Percentiles rank a stretch among this genome's conserved stretches.
Conservation (phyloP, 2,329 filamentous ascomycete genomes). For the Penicillium sp. region DNA sequence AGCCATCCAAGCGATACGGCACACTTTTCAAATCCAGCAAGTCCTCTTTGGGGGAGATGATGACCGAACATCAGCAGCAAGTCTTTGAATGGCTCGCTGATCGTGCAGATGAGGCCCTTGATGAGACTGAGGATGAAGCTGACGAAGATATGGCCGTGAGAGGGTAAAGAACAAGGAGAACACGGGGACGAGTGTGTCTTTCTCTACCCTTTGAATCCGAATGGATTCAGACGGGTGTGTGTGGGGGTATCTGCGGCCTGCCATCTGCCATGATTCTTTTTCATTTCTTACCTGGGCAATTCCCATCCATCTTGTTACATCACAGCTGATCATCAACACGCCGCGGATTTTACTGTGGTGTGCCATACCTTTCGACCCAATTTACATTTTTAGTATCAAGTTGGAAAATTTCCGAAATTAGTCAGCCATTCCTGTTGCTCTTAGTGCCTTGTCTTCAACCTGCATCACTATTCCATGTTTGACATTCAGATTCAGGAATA, state of each 20-base stretch:
- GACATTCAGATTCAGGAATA: too few species aligned
- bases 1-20: conserved; percentile 54
- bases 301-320: too few species aligned
- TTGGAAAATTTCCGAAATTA: too few species aligned
- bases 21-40: conserved; percentile 44
- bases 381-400: too few species aligned
- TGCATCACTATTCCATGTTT: too few species aligned
- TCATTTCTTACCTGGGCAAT: too few species aligned
- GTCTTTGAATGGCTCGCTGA: conserved; percentile 45
- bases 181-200: neutral
- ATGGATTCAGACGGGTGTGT: neutral
- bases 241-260: neutral
- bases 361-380: too few species aligned
- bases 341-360: too few species aligned
- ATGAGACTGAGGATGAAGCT: conserved; percentile 22
- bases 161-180: neutral
- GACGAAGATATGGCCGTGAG: conserved; percentile 5
- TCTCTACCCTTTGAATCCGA: neutral
- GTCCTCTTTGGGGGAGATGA: conserved; percentile 51
- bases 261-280: too few species aligned
- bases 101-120: conserved; percentile 26
- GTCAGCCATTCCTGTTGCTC: too few species aligned
- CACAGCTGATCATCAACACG: too few species aligned
- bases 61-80: conserved; percentile 46
- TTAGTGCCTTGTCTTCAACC: too few species aligned